Conservation (phyloP, 495 filamentous ascomycete species). For the Hamigera avellanea region DNA sequence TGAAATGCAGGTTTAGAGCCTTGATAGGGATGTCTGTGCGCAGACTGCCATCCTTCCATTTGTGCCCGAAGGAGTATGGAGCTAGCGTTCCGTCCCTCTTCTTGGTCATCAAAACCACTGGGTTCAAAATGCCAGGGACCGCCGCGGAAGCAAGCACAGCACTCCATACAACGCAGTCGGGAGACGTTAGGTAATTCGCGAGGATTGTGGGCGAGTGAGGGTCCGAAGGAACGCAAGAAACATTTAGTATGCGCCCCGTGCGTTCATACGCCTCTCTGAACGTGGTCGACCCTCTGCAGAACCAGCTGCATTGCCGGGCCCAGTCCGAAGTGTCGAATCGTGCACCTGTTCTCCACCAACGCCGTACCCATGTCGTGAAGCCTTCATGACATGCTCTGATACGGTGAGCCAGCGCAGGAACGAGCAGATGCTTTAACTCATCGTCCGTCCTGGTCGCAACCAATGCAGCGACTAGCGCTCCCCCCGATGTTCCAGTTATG, state of each 20-base stretch:
- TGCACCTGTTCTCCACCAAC: conserved; percentile 89
- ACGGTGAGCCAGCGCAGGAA: conserved; percentile 71
- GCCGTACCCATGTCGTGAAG: conserved; percentile 60
- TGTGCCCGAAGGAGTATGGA: conserved; percentile 89
- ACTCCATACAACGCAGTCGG: conserved; percentile 97
- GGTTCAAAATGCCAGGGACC: conserved; percentile 91
- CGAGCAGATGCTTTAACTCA: conserved; percentile 72
- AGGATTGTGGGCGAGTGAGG: conserved; percentile 87
- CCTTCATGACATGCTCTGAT: conserved; percentile 79
- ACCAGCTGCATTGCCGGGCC: conserved; percentile 82
- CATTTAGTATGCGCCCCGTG: conserved; percentile 89
- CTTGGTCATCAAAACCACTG: conserved; percentile 96
- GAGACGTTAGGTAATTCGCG: conserved; percentile 85
- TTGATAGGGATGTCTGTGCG: conserved; percentile 94
- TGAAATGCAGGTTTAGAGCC: conserved; percentile 88
- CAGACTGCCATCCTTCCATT: conserved; percentile 94
- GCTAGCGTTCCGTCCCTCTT: conserved; percentile 57
- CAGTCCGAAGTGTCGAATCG: conserved; percentile 89
- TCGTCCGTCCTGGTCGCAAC: conserved; percentile 84
- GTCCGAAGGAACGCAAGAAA: conserved; percentile 93
- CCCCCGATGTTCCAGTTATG: conserved; percentile 91
- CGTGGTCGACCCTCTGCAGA: conserved; percentile 76
- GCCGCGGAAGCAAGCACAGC: conserved; percentile 92
- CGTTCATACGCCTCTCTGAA: conserved; percentile 92
- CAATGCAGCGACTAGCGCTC: conserved; percentile 81